Conservation (phyloP, 2,329 filamentous ascomycete species). For the Beauveria sp. region DNA sequence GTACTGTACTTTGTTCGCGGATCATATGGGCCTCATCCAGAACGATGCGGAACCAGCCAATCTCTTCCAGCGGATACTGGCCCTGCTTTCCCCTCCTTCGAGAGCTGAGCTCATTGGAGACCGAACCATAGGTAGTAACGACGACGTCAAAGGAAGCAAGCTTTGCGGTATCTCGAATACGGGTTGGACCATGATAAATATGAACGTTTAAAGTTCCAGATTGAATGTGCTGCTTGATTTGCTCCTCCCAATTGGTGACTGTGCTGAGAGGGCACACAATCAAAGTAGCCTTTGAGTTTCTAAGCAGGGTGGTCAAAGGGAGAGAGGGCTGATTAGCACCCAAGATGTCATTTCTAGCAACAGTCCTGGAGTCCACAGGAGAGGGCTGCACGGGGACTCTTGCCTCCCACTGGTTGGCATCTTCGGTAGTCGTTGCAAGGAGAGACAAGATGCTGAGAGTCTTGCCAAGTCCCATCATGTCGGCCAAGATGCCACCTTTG, state of each 20-base stretch:
- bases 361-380: slow-evolving; percentile 31
- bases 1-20: slow-evolving; percentile 71
- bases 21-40: slow-evolving; percentile 95
- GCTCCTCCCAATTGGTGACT: slow-evolving; percentile 89
- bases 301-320: slow-evolving; percentile 43
- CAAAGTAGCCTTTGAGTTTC: slow-evolving; percentile 72
- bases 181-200: slow-evolving; percentile 77
- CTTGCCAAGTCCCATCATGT: slow-evolving; percentile 88
- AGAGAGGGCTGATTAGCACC: slow-evolving; percentile 32
- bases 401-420: slow-evolving; percentile 55
- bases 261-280: slow-evolving; percentile 86
- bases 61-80: slow-evolving; percentile 59
- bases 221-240: slow-evolving; percentile 75
- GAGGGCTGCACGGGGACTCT: slow-evolving; percentile 43
- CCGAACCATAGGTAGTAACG: slow-evolving; percentile 86
- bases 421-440: slow-evolving; percentile 55
- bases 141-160: slow-evolving; percentile 74
- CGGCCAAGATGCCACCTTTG: slow-evolving; percentile 67
- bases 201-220: slow-evolving; percentile 61
- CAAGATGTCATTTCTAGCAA: slow-evolving; percentile 23
- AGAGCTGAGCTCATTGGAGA: slow-evolving; percentile 68
- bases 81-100: slow-evolving; percentile 55
- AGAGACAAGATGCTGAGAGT: slow-evolving; percentile 80
- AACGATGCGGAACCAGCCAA: slow-evolving; percentile 90
- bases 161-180: slow-evolving; percentile 59